Base-by-base conservation (phyloP, 768 basidiomycete genomes). In the Mrakia frigida region DNA sequence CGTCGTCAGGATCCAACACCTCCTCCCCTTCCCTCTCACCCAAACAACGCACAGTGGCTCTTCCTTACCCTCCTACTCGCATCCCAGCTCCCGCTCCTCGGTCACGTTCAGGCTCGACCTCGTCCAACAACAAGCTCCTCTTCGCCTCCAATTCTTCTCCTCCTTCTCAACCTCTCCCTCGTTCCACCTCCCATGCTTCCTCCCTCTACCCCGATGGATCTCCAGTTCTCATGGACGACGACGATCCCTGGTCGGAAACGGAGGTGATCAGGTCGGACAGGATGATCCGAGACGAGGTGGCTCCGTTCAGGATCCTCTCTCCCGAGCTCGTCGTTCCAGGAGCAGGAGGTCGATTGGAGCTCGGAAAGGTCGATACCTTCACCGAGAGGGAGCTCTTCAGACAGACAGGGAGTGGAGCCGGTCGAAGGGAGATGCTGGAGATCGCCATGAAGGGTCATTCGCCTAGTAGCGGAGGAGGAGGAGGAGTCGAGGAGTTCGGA, bases 241-340 rank as follows among this genome's bases (percentile, higher is more conserved):
- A 71, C 53, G 70, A 71, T 37, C 28, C 70, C 4, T 52, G 65
- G 65, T 68, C 65, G 11, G 65, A 68, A 37, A 52, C 74, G 65
- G 65, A 61, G 65, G 46, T 46, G 50, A 46, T 67, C 23, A 63
- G 61, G 31, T 53, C 63, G 3, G 74, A 75, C 31, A 52, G 74
- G 21, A 50, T 75, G 53, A 69, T 75, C 65, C 2, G 74, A 39
- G 74, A 75, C 74, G 74, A 75, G 59, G 67, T 70, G 10, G 74
- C 74, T 4, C 74, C 74, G 16, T 75, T 75, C 53, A 46, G 65
- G 59, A 75, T 75, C 53, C 65, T 75, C 37, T 75, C 74, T 16
- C 67, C 61, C 33, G 69, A 69, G 46, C 52, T 75, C 31, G 56
- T 75, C 52, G n/a, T 39, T 13, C 52, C 74, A 16, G 65, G 37